Percentiles rank a stretch among this genome's conserved stretches.
These are phyloP conservation scores for Jackrogersella minutella DNA, from an alignment of 495 filamentous ascomycete genomes.

Conservation along the genomic window DNA sequence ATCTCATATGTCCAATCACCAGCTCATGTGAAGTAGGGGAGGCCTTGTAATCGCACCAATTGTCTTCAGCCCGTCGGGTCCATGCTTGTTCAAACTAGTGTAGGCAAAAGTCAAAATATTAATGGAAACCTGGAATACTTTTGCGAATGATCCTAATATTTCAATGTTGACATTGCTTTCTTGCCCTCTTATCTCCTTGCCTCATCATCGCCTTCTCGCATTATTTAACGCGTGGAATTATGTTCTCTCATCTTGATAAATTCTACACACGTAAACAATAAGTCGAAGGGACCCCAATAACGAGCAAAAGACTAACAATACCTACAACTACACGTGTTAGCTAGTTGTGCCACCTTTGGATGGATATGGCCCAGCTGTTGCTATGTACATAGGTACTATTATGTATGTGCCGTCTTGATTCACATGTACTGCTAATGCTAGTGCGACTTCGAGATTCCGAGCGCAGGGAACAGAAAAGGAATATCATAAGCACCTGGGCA, in stretches of 20 bases:
- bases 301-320: not conserved
- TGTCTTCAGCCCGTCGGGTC: constrained; percentile 19
- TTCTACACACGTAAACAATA: too few relatives aligned
- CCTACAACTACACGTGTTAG: constrained; percentile 5
- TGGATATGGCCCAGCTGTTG: not conserved
- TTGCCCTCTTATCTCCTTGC: too few relatives aligned
- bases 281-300: too few relatives aligned
- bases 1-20: constrained; percentile 37
- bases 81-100: constrained; percentile 4
- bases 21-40: constrained; percentile 4
- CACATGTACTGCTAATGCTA: constrained; percentile 5
- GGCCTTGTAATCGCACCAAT: constrained; percentile 22
- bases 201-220: too few relatives aligned
- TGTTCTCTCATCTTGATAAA: too few relatives aligned
- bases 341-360: too few relatives aligned
- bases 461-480: not conserved
- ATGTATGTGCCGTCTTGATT: too few relatives aligned
- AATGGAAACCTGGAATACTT: too few relatives aligned
- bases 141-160: not conserved
- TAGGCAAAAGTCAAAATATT: too few relatives aligned
- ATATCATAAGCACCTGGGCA: not conserved
- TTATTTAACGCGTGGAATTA: too few relatives aligned
- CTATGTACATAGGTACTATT: too few relatives aligned
- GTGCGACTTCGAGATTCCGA: constrained; percentile 25
- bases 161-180: not conserved